phyloP scores from a whole-genome alignment of 2,329 filamentous ascomycete genomes.

The Xylariaceae sp. region DNA sequence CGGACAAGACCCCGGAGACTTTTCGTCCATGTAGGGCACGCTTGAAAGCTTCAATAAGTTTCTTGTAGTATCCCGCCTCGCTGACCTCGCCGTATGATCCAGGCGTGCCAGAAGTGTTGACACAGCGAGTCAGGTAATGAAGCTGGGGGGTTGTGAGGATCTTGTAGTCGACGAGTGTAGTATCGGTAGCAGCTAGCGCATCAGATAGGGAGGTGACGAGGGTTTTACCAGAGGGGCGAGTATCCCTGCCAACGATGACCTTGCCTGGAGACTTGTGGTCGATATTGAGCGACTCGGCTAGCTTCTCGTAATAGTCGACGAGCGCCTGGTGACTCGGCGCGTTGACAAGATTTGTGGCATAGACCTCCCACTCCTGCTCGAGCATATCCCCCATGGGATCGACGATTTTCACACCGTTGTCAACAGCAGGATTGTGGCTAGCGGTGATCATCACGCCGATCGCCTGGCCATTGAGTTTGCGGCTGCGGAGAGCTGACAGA shows the following conservation, averaged over 20 bases:
- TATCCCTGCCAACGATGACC: conserved; percentile 90
- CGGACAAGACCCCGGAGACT: conserved; percentile 72
- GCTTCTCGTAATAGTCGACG: conserved; percentile 72
- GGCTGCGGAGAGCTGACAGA: conserved; percentile 83
- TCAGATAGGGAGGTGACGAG: conserved; percentile 79
- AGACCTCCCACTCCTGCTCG: conserved; percentile 90
- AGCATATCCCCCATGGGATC: conserved; percentile 99
- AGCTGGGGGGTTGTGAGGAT: conserved; percentile 96
- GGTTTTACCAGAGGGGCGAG: conserved; percentile 84
- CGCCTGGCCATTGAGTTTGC: conserved; percentile 84
- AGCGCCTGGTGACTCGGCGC: conserved; percentile 74
- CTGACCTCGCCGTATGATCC: conserved; percentile 87
- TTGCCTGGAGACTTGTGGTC: conserved; percentile 71
- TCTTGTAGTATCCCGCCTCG: conserved; percentile 93
- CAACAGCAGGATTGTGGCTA: conserved; percentile 85
- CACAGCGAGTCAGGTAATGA: conserved; percentile 92
- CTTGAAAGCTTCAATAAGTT: conserved; percentile 83
- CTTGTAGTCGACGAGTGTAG: conserved; percentile 81
- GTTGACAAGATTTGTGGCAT: conserved; percentile 90
- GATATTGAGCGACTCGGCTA: conserved; percentile 76
- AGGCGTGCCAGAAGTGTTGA: conserved; percentile 88
- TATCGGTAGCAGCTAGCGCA: conserved; percentile 74
- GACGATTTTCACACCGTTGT: conserved; percentile 94
- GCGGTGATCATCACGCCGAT: conserved; percentile 98
- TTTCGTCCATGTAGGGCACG: conserved; percentile 78